phyloP scores from a whole-genome alignment of 768 basidiomycete genomes.

The Russula sp. region DNA sequence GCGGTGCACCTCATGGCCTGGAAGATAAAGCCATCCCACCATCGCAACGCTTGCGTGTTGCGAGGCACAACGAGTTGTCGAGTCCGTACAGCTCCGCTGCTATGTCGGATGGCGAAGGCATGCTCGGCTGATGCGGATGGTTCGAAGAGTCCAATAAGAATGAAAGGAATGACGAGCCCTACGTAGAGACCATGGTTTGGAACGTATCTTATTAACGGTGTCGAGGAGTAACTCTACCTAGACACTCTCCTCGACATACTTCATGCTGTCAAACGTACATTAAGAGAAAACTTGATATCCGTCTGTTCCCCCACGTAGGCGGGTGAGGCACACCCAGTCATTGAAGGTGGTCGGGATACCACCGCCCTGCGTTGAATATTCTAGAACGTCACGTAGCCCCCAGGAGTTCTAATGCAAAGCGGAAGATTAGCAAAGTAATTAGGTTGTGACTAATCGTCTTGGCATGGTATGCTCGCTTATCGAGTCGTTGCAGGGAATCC shows the following conservation, averaged over 20 bases:
- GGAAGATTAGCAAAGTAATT: not conserved
- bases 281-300: not conserved
- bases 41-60: conserved; percentile 42
- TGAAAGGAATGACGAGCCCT: not conserved
- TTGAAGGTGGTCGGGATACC: no score
- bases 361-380: no score
- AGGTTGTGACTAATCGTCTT: not conserved
- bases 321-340: not conserved
- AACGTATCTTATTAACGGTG: not conserved
- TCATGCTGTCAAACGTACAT: not conserved
- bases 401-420: not conserved
- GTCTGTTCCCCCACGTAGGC: not conserved
- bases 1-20: conserved; percentile 47
- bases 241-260: not conserved
- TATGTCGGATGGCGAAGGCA: conserved; percentile 32
- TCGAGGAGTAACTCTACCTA: not conserved
- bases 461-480: no score
- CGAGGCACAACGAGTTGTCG: conserved; percentile 34
- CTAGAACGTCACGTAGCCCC: no score
- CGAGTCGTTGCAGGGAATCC: not conserved
- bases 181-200: not conserved
- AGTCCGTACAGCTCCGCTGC: conserved; percentile 33
- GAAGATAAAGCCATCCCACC: conserved; percentile 46
- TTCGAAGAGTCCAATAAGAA: not conserved
- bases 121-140: conserved; percentile 29